Evolutionary conservation across 768 basidiomycete species (phyloP), one percentile per base, ranked within the genome.

Genomic region (Myochromella boudieri): DNA sequence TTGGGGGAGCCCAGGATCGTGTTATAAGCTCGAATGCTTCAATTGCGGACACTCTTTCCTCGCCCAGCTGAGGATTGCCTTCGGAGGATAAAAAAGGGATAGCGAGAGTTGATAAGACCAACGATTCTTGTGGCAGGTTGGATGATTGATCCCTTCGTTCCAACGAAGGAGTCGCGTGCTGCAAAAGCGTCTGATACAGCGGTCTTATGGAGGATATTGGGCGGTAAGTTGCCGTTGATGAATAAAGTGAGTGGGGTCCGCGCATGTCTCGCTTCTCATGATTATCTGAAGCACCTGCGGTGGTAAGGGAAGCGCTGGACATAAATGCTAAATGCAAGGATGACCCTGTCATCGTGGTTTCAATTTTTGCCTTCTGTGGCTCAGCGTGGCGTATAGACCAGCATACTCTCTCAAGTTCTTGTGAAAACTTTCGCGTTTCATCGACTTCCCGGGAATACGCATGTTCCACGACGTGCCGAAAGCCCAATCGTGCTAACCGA

Each of bases 401-500:
- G 55, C 80, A 85, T 2, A 81, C 75, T 46, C 68, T 75, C 50
- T 74, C 66, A 2, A 89, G 66, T 27, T 85, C 84, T 43, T 76
- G 74, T 3, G 75, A 69, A 39, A 86, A 75, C 53, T 68, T 74
- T 11, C 69, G 70, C 12, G 65, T 62, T 38, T 82, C 77, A 33
- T 81, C 78, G 31, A 71, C 68, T 44, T 80, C 82, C 21, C 74
- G 75, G n/a, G n/a, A n/a, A n/a, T n/a, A n/a, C 3, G 70, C 84
- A 46, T 81, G 74, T 26, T 87, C 85, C 1, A 86, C 84, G 10
- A 85, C 78, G 18, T 87, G 82, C 37, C 73, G 72, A 52, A 85
- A 81, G 1, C 78, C 82, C 10, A 83, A 61, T 37, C 72, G 71
- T 5, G 71, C 71, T 24, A 84, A 60, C 11, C 77, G 69, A 26